Percentiles rank a stretch among this genome's conserved stretches.
Conservation (phyloP, 192 early-diverging fungal species). For the Coemansia sp. region DNA sequence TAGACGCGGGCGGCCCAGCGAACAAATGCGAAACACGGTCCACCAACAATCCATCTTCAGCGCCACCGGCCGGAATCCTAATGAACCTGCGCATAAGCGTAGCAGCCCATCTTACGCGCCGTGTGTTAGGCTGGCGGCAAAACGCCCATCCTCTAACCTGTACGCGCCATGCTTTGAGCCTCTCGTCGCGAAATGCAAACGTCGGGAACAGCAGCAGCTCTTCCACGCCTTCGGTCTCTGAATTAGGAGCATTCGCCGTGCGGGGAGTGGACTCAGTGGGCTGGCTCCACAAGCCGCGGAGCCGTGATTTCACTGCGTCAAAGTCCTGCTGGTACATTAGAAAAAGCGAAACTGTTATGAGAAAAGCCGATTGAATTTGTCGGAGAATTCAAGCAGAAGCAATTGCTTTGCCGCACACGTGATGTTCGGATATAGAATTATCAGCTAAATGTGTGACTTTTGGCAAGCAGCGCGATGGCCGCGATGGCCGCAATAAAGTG, state of each 20-base stretch:
- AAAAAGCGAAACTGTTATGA: neutral
- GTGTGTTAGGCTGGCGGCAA: conserved; percentile 29
- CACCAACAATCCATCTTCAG: conserved; percentile 29
- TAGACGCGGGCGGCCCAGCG: conserved; percentile 25
- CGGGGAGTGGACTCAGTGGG: conserved; percentile 1
- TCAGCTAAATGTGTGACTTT: neutral
- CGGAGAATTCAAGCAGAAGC: neutral
- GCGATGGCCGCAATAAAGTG: neutral
- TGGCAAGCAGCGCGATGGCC: neutral
- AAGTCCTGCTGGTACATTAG: conserved; percentile 31
- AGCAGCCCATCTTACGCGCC: conserved; percentile 33
- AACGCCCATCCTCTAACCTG: conserved; percentile 50
- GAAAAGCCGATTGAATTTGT: neutral
- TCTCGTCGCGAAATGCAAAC: conserved; percentile 47
- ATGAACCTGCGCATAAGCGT: conserved; percentile 43
- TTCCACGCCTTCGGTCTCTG: conserved; percentile 11
- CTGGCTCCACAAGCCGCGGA: conserved; percentile 40
- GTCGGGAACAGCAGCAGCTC: conserved; percentile 50
- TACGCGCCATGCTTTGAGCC: conserved; percentile 47
- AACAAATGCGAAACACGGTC: conserved; percentile 48
- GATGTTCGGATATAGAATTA: neutral
- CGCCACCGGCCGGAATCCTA: conserved; percentile 26
- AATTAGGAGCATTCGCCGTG: neutral
- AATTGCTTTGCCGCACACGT: neutral
- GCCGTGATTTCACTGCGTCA: conserved; percentile 35